These are phyloP conservation scores for Mucor racemosus DNA, from an alignment of 371 early-diverging fungal genomes.

Conservation along the genomic window DNA sequence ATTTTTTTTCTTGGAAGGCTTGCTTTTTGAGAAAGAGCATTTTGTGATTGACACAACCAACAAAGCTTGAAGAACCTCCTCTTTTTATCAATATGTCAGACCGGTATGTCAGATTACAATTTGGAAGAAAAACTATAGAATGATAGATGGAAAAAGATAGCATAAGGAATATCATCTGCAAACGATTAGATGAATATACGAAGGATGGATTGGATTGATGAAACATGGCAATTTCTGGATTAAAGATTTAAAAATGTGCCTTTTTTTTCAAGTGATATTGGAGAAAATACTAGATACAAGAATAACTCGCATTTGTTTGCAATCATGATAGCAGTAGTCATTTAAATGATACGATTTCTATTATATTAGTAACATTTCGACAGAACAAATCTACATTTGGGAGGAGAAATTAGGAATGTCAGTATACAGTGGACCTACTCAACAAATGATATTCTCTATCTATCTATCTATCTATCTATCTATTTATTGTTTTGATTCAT, in stretches of 20 bases:
- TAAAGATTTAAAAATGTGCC: too few relatives aligned
- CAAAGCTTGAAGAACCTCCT: slow-evolving; percentile 23
- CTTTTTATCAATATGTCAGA: slow-evolving; percentile 29
- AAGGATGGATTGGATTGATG: slow-evolving; percentile 8
- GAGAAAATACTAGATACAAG: too few relatives aligned
- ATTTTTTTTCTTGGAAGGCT: slow-evolving; percentile 9
- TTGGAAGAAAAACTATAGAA: background rate
- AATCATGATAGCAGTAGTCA: too few relatives aligned
- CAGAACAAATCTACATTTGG: too few relatives aligned
- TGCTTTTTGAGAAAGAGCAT: slow-evolving; percentile 3
- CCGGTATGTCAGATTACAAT: slow-evolving; percentile 20
- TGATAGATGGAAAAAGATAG: background rate
- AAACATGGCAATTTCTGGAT: background rate
- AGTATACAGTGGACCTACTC: too few relatives aligned
- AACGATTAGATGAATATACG: too few relatives aligned
- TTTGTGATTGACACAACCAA: slow-evolving; percentile 10
- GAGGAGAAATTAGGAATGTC: too few relatives aligned
- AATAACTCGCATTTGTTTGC: too few relatives aligned
- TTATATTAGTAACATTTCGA: too few relatives aligned
- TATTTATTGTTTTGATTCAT: too few relatives aligned
- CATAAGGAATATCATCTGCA: background rate
- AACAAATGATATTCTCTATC: background rate
- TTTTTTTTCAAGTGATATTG: too few relatives aligned
- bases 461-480: background rate
- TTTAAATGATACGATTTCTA: too few relatives aligned